Conservation (phyloP, 2,329 filamentous ascomycete genomes). For the Fusarium incarnatum region DNA sequence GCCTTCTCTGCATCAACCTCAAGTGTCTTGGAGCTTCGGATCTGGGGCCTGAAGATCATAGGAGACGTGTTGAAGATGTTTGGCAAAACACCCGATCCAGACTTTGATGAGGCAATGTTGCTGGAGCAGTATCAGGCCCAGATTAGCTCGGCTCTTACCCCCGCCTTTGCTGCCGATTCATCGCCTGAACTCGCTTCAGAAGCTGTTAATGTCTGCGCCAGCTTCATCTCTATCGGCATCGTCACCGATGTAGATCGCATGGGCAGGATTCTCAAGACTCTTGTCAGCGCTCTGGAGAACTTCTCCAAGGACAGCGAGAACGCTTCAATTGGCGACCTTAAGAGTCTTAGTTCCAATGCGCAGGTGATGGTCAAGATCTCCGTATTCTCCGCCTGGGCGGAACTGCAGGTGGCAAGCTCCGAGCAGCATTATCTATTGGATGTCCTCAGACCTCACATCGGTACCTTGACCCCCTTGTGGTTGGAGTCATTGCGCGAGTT, state of each 20-base stretch:
- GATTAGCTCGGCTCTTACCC: slow-evolving; percentile 95
- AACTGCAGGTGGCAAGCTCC: slow-evolving; percentile 92
- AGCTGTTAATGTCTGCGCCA: slow-evolving; percentile 97
- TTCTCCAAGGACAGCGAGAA: slow-evolving; percentile 85
- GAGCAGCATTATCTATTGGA: slow-evolving; percentile 91
- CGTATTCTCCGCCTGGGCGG: slow-evolving; percentile 96
- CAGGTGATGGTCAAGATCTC: slow-evolving; percentile 99
- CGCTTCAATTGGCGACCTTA: slow-evolving; percentile 90
- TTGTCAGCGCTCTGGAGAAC: slow-evolving; percentile 91
- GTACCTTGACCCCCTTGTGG: slow-evolving; percentile 91
- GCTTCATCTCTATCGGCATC: slow-evolving; percentile 96
- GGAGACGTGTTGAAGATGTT: slow-evolving; percentile 96
- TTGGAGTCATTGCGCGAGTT: slow-evolving; percentile 93
- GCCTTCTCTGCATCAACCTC: slow-evolving; percentile 98
- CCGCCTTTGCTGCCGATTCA: slow-evolving; percentile 94
- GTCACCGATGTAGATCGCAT: slow-evolving; percentile 98
- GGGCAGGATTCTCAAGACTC: slow-evolving; percentile 94
- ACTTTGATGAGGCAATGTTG: slow-evolving; percentile 96
- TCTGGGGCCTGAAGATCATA: slow-evolving; percentile 93
- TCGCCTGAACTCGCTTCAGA: slow-evolving; percentile 95
- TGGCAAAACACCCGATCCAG: slow-evolving; percentile 92
- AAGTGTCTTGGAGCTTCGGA: slow-evolving; percentile 86
- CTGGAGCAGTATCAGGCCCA: slow-evolving; percentile 99
- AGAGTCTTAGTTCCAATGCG: slow-evolving; percentile 92
- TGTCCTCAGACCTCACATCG: slow-evolving; percentile 90